Percentiles rank a stretch among this genome's conserved stretches.
Evolutionary conservation across 106 monocot species (phyloP).

Genomic region (Triglochin maritima): DNA sequence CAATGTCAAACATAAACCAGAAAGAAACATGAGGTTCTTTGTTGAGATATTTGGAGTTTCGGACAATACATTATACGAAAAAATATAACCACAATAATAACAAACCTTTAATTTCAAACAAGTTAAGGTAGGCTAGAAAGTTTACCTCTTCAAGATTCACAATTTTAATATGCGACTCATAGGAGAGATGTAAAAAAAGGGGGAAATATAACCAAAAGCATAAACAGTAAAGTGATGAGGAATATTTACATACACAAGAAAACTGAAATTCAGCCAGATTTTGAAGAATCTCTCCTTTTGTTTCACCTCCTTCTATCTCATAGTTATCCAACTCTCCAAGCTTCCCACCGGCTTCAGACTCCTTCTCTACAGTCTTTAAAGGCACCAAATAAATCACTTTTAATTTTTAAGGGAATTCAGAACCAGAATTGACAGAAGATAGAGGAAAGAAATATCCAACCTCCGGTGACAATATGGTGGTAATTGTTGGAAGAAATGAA

Average conservation of each 20-base stretch:
- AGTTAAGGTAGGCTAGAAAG: too few species aligned
- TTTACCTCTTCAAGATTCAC: too few species aligned
- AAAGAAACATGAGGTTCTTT: too few species aligned
- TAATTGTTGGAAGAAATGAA: slow-evolving; percentile 65
- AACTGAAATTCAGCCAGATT: slow-evolving; percentile 95
- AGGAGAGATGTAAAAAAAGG: too few species aligned
- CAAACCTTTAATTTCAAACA: too few species aligned
- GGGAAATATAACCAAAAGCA: background rate
- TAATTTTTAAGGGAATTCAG: background rate
- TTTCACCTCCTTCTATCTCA: slow-evolving; percentile 94
- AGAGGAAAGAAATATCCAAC: slow-evolving; percentile 20
- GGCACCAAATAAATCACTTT: background rate
- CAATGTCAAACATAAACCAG: too few species aligned
- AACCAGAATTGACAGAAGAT: background rate
- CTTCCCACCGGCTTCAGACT: slow-evolving; percentile 76
- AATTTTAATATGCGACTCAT: too few species aligned
- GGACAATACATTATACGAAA: too few species aligned
- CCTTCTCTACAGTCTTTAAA: slow-evolving; percentile 52
- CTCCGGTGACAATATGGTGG: slow-evolving; percentile 85
- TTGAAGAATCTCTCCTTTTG: slow-evolving; percentile 92
- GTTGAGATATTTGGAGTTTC: too few species aligned
- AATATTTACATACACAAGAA: slow-evolving; percentile 57
- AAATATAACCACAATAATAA: too few species aligned
- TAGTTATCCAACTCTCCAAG: slow-evolving; percentile 75
- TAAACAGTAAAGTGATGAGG: background rate